Evolutionary conservation across 441 rosid species (phyloP).

Genomic region (Adansonia rubrostipa): DNA sequence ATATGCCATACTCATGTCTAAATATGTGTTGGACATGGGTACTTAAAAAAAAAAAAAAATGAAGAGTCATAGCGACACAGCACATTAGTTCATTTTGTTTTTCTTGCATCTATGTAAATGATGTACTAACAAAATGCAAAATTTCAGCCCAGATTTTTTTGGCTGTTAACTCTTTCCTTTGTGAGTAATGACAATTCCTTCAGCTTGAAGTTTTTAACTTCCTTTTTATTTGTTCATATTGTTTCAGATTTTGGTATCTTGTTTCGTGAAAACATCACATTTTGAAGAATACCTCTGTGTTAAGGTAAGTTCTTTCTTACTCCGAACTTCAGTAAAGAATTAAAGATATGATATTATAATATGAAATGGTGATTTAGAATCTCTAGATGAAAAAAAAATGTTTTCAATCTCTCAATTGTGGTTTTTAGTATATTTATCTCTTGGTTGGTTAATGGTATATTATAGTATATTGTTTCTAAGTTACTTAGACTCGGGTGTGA

Average conservation of each 20-base stretch:
- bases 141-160: conserved; percentile 12
- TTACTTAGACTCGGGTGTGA: too few species aligned
- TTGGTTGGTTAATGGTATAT: not conserved
- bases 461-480: not conserved
- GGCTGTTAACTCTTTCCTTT: conserved; percentile 15
- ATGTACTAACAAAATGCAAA: not conserved
- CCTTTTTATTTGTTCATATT: conserved; percentile 29
- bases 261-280: conserved; percentile 77
- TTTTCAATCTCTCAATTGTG: not conserved
- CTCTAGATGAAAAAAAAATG: not conserved
- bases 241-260: conserved; percentile 65
- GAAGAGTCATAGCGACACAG: too few species aligned
- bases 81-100: not conserved
- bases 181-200: conserved; percentile 13
- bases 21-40: too few species aligned
- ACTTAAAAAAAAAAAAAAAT: too few species aligned
- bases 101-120: conserved; percentile 5
- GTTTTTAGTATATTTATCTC: not conserved
- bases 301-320: conserved; percentile 49
- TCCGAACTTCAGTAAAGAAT: conserved; percentile 18
- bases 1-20: too few species aligned
- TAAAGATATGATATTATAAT: conserved; percentile 5
- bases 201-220: conserved; percentile 13
- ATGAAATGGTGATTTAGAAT: conserved; percentile 16
- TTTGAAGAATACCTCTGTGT: conserved; percentile 74